These are phyloP conservation scores for Telopea speciosissima DNA, from an alignment of 177 flowering plant species.

Conservation along the genomic window DNA sequence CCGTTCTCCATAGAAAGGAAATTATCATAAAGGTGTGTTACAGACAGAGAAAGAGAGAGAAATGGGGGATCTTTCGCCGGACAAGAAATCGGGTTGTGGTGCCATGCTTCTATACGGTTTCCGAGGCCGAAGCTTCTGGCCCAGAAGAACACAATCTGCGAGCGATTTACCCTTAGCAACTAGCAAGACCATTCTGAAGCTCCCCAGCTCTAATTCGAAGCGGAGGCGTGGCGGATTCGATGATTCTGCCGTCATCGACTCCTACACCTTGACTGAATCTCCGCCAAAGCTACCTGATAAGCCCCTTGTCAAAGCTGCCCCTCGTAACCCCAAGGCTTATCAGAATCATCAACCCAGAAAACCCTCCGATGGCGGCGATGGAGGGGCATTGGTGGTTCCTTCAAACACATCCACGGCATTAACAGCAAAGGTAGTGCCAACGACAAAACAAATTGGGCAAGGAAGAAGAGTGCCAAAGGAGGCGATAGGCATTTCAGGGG, in stretches of 20 bases:
- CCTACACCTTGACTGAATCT: slow-evolving; percentile 8
- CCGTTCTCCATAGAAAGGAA: background rate
- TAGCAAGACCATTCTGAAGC: slow-evolving; percentile 11
- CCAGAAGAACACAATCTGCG: slow-evolving; percentile 42
- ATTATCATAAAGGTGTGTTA: background rate
- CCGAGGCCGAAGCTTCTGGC: slow-evolving; percentile 44
- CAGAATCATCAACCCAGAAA: slow-evolving; percentile 10
- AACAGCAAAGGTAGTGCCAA: slow-evolving; percentile 11
- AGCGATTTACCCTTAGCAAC: slow-evolving; percentile 33
- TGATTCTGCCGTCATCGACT: slow-evolving; percentile 26
- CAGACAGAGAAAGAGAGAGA: slow-evolving; percentile 6
- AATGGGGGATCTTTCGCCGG: slow-evolving; percentile 34
- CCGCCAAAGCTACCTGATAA: slow-evolving; percentile 15
- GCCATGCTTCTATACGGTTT: slow-evolving; percentile 32
- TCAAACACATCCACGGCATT: slow-evolving; percentile 7
- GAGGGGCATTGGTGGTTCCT: background rate
- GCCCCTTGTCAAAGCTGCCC: slow-evolving; percentile 18
- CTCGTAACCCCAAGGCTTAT: slow-evolving; percentile 6
- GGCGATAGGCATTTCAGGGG: slow-evolving; percentile 52
- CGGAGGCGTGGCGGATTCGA: slow-evolving; percentile 41
- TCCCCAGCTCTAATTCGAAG: slow-evolving; percentile 27
- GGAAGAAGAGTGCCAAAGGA: slow-evolving; percentile 42
- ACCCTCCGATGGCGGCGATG: slow-evolving; percentile 8
- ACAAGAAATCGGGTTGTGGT: slow-evolving; percentile 59
- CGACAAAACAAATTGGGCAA: slow-evolving; percentile 1